Percentiles rank a stretch among this genome's conserved stretches.
Evolutionary conservation across 1,139 yeast species (phyloP).

Genomic region (Blastobotrys serpentis): DNA sequence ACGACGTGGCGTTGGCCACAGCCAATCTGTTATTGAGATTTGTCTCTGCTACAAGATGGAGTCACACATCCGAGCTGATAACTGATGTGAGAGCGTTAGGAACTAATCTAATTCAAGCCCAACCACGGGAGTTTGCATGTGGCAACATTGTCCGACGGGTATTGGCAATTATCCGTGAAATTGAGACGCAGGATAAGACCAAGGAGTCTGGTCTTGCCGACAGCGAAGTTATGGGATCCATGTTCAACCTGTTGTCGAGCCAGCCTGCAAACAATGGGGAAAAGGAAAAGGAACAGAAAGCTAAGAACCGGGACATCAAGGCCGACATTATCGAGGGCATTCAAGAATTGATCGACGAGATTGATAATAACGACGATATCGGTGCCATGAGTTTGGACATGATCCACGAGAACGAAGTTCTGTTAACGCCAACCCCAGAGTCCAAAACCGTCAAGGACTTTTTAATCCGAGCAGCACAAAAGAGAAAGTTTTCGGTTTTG

Average conservation of each 20-base stretch:
- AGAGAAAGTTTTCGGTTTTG: conserved; percentile 87
- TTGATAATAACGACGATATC: conserved; percentile 82
- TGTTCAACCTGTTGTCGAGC: conserved; percentile 80
- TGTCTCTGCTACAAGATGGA: conserved; percentile 88
- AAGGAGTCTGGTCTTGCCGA: conserved; percentile 9
- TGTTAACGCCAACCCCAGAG: conserved; percentile 90
- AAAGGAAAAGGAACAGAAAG: conserved; percentile 28
- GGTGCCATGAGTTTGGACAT: conserved; percentile 88
- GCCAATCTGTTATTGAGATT: conserved; percentile 86
- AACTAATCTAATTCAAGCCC: conserved; percentile 40
- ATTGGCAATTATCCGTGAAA: conserved; percentile 83
- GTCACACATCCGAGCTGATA: conserved; percentile 69
- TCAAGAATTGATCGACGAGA: conserved; percentile 89
- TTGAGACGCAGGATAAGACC: conserved; percentile 47
- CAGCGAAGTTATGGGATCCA: conserved; percentile 43
- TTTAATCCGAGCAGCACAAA: conserved; percentile 79
- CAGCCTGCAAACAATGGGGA: conserved; percentile 19
- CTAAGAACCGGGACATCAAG: conserved; percentile 55
- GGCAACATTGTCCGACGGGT: conserved; percentile 93
- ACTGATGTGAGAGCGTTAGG: conserved; percentile 57
- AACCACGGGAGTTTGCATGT: conserved; percentile 67
- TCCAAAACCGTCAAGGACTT: conserved; percentile 88
- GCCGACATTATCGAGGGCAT: conserved; percentile 93
- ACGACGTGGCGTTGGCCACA: conserved; percentile 79
- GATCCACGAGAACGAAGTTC: conserved; percentile 90